These are phyloP conservation scores for Hondaea fermentalgiana DNA, from an alignment of 108 stramenopile species.

Conservation along the genomic window DNA sequence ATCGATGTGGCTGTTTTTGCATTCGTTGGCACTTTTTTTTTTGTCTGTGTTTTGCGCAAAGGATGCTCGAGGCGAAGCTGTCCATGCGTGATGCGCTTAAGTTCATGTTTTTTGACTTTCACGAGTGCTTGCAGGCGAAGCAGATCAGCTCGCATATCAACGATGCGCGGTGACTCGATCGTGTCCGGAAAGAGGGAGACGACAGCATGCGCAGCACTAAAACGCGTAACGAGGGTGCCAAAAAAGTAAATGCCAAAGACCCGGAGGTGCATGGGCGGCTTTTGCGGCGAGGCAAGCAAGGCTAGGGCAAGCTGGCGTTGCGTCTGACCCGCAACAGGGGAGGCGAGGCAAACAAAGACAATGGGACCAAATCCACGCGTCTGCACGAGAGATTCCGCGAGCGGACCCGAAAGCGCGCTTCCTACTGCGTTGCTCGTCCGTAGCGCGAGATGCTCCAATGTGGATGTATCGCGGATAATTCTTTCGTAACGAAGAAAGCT, in stretches of 20 bases:
- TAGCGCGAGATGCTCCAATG: neutral
- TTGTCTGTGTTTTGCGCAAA: too few relatives aligned
- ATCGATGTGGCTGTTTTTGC: too few relatives aligned
- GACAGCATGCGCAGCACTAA: neutral
- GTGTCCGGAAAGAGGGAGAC: neutral
- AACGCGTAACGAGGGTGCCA: neutral
- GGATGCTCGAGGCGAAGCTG: too few relatives aligned
- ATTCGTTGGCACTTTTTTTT: too few relatives aligned
- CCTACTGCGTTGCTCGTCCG: neutral
- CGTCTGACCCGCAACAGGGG: neutral
- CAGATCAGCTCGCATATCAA: neutral
- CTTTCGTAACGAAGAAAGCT: neutral
- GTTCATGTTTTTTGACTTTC: neutral
- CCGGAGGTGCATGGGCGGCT: neutral
- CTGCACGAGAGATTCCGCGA: neutral
- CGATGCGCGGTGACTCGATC: neutral
- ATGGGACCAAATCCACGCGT: constrained; percentile 1
- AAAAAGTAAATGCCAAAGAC: constrained; percentile 10
- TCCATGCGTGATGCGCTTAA: neutral
- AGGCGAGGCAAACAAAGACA: neutral
- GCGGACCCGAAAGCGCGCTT: neutral
- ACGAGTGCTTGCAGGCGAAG: neutral
- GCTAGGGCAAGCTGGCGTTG: neutral
- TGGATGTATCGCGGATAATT: neutral
- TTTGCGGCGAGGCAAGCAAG: neutral